Conservation (phyloP, 768 basidiomycete species). For the Amanita rubescens region DNA sequence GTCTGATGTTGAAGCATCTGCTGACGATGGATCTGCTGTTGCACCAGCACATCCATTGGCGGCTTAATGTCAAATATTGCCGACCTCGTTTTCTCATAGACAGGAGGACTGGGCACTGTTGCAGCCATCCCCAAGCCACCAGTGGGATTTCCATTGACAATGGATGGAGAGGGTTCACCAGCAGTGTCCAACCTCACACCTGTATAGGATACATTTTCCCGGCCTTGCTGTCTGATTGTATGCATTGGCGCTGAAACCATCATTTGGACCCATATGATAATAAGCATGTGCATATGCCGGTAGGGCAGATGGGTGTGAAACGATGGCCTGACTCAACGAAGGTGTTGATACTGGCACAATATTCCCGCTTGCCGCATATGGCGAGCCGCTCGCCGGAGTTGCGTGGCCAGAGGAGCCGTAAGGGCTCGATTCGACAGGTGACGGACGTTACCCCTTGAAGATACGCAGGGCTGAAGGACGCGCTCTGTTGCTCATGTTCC, state of each 20-base stretch:
- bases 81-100: conserved; percentile 17
- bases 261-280: conserved; percentile 1
- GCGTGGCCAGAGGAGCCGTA: neutral
- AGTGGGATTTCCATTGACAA: neutral
- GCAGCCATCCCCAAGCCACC: conserved; percentile 7
- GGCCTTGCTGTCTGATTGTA: neutral
- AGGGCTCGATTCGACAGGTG: neutral
- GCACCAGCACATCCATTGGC: conserved; percentile 14
- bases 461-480: neutral
- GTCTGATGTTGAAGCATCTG: conserved; percentile 16
- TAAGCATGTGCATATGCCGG: conserved; percentile 2
- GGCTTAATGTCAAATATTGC: conserved; percentile 24
- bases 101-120: conserved; percentile 13
- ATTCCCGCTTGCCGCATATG: conserved; percentile 2
- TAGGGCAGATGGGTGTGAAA: neutral
- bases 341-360: neutral
- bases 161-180: neutral
- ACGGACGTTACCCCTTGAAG: neutral
- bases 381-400: neutral
- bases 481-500: neutral
- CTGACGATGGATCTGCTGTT: conserved; percentile 9
- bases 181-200: conserved; percentile 2
- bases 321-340: neutral
- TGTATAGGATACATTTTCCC: conserved; percentile 1
- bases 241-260: neutral